Percentiles rank a stretch among this genome's conserved stretches.
Evolutionary conservation across 768 basidiomycete species (phyloP).

Genomic region (Boletus subparvulus): DNA sequence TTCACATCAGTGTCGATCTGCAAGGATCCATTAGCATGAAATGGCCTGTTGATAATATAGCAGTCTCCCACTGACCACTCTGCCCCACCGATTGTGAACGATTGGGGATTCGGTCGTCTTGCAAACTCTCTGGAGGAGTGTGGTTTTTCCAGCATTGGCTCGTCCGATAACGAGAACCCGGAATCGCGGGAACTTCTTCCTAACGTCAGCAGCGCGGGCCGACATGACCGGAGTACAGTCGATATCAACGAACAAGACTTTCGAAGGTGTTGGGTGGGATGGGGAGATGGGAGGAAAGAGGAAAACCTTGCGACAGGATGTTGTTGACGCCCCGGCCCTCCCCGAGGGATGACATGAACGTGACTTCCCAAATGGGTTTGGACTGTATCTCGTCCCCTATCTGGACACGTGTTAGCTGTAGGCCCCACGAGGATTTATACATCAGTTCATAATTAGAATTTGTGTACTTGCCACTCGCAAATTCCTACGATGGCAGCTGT

Average conservation of each 20-base stretch:
- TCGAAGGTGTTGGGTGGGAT: too few relatives aligned
- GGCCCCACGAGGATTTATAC: too few relatives aligned
- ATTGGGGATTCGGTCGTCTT: slow-evolving; percentile 34
- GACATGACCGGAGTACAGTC: neutral
- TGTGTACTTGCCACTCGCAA: too few relatives aligned
- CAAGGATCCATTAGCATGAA: neutral
- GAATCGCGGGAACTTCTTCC: slow-evolving; percentile 21
- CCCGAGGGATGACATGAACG: too few relatives aligned
- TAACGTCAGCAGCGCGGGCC: neutral
- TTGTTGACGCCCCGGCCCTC: neutral
- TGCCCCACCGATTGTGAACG: slow-evolving; percentile 22
- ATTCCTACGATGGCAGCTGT: too few relatives aligned
- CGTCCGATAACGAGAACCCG: slow-evolving; percentile 43
- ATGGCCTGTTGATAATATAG: neutral
- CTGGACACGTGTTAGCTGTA: neutral
- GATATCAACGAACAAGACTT: neutral
- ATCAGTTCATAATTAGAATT: too few relatives aligned
- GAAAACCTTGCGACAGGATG: neutral
- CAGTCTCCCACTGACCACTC: slow-evolving; percentile 7
- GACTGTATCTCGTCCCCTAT: neutral
- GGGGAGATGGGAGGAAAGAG: neutral
- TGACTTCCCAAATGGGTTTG: neutral
- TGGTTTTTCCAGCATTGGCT: slow-evolving; percentile 43
- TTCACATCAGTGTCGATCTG: slow-evolving; percentile 3
- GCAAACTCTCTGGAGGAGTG: slow-evolving; percentile 39